phyloP scores from a whole-genome alignment of 495 filamentous ascomycete species.

The Penicillium cosmopolitanum region DNA sequence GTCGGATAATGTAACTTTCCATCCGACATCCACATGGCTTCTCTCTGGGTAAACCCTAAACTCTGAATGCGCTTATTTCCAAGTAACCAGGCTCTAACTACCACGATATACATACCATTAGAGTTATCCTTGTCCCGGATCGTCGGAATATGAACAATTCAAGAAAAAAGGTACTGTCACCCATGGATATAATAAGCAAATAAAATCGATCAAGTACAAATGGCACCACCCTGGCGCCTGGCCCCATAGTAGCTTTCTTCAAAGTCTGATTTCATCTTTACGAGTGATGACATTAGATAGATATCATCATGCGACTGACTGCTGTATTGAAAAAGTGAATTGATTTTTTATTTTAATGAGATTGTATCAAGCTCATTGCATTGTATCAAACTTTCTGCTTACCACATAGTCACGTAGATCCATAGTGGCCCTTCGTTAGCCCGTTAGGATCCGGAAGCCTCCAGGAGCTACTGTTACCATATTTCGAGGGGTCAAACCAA shows the following conservation, averaged over 20 bases:
- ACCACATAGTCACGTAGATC: neutral
- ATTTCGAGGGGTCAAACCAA: conserved; percentile 10
- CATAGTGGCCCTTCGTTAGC: neutral
- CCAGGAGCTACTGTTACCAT: neutral
- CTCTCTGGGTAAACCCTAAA: too few relatives aligned
- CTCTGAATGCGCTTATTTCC: too few relatives aligned
- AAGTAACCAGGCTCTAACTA: too few relatives aligned
- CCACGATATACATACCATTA: too few relatives aligned
- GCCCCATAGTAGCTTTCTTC: too few relatives aligned
- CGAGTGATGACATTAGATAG: neutral
- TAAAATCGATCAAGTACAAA: too few relatives aligned
- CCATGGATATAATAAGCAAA: too few relatives aligned
- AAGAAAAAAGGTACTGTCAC: too few relatives aligned
- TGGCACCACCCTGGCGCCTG: too few relatives aligned
- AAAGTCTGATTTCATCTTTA: conserved; percentile 3
- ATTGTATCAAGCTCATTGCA: neutral
- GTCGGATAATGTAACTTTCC: too few relatives aligned
- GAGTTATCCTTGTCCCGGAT: neutral
- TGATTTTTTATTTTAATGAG: neutral
- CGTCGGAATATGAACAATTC: neutral
- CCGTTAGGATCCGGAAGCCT: conserved; percentile 4
- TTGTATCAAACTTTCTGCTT: neutral
- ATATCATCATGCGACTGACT: conserved; percentile 1
- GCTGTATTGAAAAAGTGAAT: neutral
- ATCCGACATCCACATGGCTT: too few relatives aligned